phyloP scores from a whole-genome alignment of 345 rosid genomes.

The Schrenkiella parvula region DNA sequence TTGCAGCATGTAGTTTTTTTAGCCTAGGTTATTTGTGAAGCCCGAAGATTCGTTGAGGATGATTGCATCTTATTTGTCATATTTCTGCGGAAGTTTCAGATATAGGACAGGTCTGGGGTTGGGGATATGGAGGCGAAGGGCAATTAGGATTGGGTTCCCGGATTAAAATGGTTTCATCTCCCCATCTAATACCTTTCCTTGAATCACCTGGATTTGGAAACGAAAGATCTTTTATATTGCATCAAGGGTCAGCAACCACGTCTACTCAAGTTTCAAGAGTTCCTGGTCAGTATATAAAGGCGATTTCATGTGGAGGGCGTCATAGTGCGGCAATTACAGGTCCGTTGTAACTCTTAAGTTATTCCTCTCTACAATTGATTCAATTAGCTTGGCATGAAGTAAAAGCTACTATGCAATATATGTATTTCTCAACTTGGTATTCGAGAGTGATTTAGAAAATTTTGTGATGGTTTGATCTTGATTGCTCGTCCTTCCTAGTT shows the following conservation, averaged over 20 bases:
- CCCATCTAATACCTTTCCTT: constrained; percentile 68
- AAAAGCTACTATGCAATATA: neutral
- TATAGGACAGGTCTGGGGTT: constrained; percentile 96
- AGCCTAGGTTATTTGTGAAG: constrained; percentile 49
- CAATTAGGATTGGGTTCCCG: constrained; percentile 85
- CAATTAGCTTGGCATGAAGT: neutral
- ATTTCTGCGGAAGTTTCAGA: constrained; percentile 76
- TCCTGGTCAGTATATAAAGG: constrained; percentile 57
- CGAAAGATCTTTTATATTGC: constrained; percentile 37
- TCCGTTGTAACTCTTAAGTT: constrained; percentile 24
- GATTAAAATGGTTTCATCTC: constrained; percentile 78
- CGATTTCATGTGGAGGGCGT: constrained; percentile 83
- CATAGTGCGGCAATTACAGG: constrained; percentile 82
- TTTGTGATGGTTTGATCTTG: neutral
- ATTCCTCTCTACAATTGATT: neutral
- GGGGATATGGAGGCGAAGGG: constrained; percentile 99
- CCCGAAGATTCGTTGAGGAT: constrained; percentile 55
- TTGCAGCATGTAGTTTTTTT: constrained; percentile 47
- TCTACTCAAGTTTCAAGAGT: constrained; percentile 35
- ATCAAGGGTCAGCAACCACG: constrained; percentile 43
- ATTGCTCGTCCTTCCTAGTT: constrained; percentile 19
- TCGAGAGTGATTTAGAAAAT: neutral
- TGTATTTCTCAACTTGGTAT: neutral
- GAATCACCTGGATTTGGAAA: constrained; percentile 44
- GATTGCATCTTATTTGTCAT: constrained; percentile 55